Conservation (phyloP, 371 early-diverging fungal genomes). For the Parasitella parasitica region DNA sequence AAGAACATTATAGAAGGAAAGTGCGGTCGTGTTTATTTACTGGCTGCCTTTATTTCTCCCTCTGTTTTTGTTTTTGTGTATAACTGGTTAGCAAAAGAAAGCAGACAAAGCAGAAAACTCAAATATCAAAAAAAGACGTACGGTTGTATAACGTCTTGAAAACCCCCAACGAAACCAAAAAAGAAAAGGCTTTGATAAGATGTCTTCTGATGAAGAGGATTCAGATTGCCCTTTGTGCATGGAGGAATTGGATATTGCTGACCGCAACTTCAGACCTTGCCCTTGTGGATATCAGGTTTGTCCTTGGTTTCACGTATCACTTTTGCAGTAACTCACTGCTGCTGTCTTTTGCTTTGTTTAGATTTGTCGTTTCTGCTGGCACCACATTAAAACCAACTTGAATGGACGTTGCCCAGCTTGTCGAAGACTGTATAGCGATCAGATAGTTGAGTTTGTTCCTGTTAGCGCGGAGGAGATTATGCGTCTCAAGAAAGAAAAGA, state of each 20-base stretch:
- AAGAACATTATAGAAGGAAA: neutral
- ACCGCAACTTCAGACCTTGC: slow-evolving; percentile 95
- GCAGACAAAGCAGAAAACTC: neutral
- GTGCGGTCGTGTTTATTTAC: neutral
- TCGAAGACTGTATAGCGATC: slow-evolving; percentile 80
- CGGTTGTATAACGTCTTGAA: too few species aligned
- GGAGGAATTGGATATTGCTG: slow-evolving; percentile 96
- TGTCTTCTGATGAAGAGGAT: slow-evolving; percentile 77
- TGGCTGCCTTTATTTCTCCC: neutral
- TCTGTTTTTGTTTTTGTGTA: neutral
- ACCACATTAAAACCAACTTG: slow-evolving; percentile 91
- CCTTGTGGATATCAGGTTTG: slow-evolving; percentile 95
- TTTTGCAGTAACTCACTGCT: too few species aligned
- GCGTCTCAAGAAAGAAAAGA: slow-evolving; percentile 75
- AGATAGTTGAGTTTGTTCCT: slow-evolving; percentile 87
- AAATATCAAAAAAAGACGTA: too few species aligned
- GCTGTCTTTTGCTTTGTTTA: slow-evolving; percentile 24
- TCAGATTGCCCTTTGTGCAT: slow-evolving; percentile 95
- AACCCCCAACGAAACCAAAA: neutral
- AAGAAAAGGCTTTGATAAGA: neutral
- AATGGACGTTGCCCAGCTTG: slow-evolving; percentile 96
- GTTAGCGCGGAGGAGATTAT: slow-evolving; percentile 82
- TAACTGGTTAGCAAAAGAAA: neutral
- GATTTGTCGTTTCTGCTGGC: slow-evolving; percentile 99
- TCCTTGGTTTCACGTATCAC: neutral